A percentile compares a stretch with the other conserved stretches of the same genome.
Conservation (phyloP, 352 stramenopile genomes). For the Pythium pectinolyticum region DNA sequence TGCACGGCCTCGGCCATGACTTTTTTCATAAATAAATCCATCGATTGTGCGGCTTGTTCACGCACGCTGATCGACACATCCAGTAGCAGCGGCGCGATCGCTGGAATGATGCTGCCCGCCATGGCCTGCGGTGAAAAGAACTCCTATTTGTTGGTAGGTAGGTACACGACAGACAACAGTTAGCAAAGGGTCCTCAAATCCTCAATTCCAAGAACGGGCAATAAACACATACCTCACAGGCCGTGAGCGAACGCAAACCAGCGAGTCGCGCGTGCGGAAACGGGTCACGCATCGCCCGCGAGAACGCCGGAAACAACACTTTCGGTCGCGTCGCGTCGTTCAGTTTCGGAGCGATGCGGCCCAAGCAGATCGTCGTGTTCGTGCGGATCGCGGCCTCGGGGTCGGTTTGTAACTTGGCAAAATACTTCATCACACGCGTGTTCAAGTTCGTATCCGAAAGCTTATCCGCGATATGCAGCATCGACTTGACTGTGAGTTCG, state of each 20-base stretch:
- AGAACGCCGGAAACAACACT: constrained; percentile 88
- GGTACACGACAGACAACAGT: too few relatives aligned
- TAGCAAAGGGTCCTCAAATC: neutral
- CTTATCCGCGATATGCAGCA: constrained; percentile 91
- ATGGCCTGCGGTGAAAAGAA: constrained; percentile 77
- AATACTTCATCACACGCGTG: constrained; percentile 91
- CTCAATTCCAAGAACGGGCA: neutral
- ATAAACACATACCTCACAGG: constrained; percentile 64
- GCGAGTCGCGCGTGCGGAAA: constrained; percentile 89
- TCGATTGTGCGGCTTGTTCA: constrained; percentile 69
- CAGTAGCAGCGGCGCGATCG: constrained; percentile 74
- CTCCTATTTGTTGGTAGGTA: constrained; percentile 47
- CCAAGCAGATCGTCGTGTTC: constrained; percentile 92
- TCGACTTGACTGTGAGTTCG: constrained; percentile 91
- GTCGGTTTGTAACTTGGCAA: constrained; percentile 89
- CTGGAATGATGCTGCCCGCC: constrained; percentile 69
- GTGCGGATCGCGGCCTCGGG: constrained; percentile 90
- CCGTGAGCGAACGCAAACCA: constrained; percentile 76
- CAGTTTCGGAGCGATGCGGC: constrained; percentile 86
- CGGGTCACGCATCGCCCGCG: constrained; percentile 76
- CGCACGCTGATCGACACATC: constrained; percentile 80
- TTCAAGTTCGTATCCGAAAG: constrained; percentile 90
- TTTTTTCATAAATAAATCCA: constrained; percentile 84
- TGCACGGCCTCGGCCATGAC: constrained; percentile 69
- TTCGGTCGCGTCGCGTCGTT: constrained; percentile 86